Conservation (phyloP, 257 asterid genomes). For the Datura wrightii region DNA sequence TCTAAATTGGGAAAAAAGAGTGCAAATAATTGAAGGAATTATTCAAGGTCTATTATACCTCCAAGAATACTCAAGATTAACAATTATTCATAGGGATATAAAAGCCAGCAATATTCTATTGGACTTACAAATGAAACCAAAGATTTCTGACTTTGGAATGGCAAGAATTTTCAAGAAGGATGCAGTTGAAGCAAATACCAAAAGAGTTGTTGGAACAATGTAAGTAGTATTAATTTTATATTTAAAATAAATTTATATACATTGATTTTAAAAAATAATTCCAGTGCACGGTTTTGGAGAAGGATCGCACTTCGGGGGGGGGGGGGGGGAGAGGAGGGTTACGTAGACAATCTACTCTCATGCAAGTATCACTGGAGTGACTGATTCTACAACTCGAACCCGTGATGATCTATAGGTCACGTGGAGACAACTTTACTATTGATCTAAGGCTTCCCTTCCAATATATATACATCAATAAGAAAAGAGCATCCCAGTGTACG, state of each 20-base stretch:
- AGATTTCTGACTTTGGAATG: constrained; percentile 17
- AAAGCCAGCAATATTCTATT: constrained; percentile 12
- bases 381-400: background rate
- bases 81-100: background rate
- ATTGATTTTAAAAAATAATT: background rate
- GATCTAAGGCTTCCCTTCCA: too few species aligned
- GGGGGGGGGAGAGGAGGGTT: too few species aligned
- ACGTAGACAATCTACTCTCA: background rate
- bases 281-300: too few species aligned
- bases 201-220: background rate
- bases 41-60: constrained; percentile 4
- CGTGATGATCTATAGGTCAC: too few species aligned
- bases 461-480: too few species aligned
- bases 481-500: too few species aligned
- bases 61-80: constrained; percentile 25
- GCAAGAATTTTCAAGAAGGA: constrained; percentile 21
- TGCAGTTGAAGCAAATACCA: constrained; percentile 12
- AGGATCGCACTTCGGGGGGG: too few species aligned
- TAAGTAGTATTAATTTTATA: background rate
- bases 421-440: too few species aligned
- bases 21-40: constrained; percentile 26
- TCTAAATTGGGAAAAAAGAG: constrained; percentile 19
- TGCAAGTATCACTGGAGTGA: background rate
- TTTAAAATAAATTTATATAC: background rate
- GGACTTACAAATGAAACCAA: background rate